A percentile compares a stretch with the other conserved stretches of the same genome.
These are phyloP conservation scores for Leishmania major DNA, from an alignment of 208 protist species.

Conservation along the genomic window DNA sequence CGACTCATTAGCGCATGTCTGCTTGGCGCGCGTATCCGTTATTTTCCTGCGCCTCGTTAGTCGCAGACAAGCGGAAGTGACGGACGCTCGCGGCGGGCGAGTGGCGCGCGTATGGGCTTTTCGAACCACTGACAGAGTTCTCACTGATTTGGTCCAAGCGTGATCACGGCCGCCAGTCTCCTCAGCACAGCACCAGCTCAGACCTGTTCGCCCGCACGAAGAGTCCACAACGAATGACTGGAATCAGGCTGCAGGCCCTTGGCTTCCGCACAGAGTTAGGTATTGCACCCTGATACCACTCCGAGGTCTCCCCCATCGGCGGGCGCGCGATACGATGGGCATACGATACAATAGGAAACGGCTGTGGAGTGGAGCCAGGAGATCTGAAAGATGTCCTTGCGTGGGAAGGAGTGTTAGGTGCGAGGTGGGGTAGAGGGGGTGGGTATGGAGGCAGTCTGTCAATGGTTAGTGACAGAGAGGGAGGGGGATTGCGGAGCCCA, in stretches of 20 bases:
- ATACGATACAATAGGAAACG: not conserved
- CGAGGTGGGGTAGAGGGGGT: not conserved
- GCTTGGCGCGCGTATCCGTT: not conserved
- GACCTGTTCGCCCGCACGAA: not conserved
- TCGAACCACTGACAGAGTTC: not conserved
- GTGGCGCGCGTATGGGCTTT: not conserved
- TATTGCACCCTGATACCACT: not conserved
- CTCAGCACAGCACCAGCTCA: not conserved
- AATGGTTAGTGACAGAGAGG: not conserved
- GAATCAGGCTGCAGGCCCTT: not conserved
- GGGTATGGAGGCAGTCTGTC: not conserved
- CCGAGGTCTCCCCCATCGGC: not conserved
- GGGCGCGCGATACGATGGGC: not conserved
- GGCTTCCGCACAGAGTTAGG: not conserved
- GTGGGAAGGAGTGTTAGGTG: not conserved
- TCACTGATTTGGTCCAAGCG: not conserved
- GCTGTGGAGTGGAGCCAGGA: not conserved
- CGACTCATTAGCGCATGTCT: no score
- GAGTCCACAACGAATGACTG: not conserved
- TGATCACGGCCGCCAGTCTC: not conserved
- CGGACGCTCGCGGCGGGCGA: no score
- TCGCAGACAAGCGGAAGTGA: not conserved
- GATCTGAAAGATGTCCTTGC: not conserved
- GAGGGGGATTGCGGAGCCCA: no score
- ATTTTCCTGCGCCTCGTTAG: not conserved